Conservation (phyloP, 2,329 filamentous ascomycete species). For the Sporothrix luriei region DNA sequence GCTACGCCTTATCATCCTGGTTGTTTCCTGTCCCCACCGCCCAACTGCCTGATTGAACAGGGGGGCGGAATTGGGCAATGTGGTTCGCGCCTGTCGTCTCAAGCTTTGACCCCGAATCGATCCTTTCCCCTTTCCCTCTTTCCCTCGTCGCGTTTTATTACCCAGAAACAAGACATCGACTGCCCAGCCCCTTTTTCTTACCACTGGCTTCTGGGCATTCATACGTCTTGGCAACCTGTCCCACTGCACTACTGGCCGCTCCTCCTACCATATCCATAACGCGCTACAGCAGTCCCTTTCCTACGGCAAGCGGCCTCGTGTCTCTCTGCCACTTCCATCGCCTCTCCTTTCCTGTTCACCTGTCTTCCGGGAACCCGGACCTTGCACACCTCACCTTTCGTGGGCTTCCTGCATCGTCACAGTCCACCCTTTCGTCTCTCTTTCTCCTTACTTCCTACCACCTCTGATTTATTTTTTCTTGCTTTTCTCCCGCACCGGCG, state of each 20-base stretch:
- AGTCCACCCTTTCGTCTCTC: background rate
- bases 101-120: conserved; percentile 29
- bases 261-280: background rate
- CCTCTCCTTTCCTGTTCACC: background rate
- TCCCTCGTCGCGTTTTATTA: conserved; percentile 30
- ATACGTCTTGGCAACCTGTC: background rate
- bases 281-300: background rate
- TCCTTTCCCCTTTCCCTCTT: conserved; percentile 31
- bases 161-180: conserved; percentile 22
- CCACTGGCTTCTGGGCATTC: background rate
- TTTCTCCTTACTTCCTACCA: background rate
- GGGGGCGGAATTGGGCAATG: conserved; percentile 16
- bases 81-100: conserved; percentile 26
- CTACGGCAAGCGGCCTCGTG: conserved; percentile 20
- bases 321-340: background rate
- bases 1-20: conserved; percentile 23
- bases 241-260: conserved; percentile 2
- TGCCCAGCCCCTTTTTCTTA: conserved; percentile 28
- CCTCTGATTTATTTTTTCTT: conserved; percentile 5
- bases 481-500: background rate
- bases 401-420: conserved; percentile 3
- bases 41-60: conserved; percentile 27
- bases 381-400: conserved; percentile 7
- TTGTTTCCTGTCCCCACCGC: conserved; percentile 9
- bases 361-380: background rate